Evolutionary conservation across 495 filamentous ascomycete species (phyloP).

Genomic region (Penicillium alfredii): DNA sequence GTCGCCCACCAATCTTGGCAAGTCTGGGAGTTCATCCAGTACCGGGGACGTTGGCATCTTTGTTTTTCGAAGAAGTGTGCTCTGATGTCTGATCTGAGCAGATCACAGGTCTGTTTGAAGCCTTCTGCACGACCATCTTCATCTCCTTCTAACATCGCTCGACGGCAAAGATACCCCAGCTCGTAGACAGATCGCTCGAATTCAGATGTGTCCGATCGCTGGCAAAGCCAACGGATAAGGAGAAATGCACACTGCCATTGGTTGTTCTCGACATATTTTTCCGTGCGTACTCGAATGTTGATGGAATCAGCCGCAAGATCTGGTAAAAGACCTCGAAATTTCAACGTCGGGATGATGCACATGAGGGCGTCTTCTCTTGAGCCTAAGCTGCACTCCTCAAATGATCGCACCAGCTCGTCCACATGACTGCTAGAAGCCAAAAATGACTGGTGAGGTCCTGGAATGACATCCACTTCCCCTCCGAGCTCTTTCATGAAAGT

Average conservation of each 20-base stretch:
- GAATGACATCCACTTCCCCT: slow-evolving; percentile 13
- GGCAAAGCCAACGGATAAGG: slow-evolving; percentile 23
- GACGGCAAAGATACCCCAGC: slow-evolving; percentile 26
- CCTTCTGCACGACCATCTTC: slow-evolving; percentile 12
- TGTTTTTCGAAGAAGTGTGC: neutral
- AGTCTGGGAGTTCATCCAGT: slow-evolving; percentile 8
- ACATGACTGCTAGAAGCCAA: slow-evolving; percentile 17
- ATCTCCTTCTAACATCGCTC: slow-evolving; percentile 15
- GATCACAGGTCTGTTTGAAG: neutral
- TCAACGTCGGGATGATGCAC: slow-evolving; percentile 30
- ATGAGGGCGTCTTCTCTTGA: slow-evolving; percentile 33
- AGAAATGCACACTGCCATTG: slow-evolving; percentile 25
- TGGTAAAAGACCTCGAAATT: slow-evolving; percentile 16
- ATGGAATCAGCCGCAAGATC: slow-evolving; percentile 20
- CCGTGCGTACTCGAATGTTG: slow-evolving; percentile 9
- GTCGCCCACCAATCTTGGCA: slow-evolving; percentile 12
- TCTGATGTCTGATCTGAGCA: slow-evolving; percentile 16
- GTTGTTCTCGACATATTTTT: slow-evolving; percentile 4
- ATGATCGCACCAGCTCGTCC: slow-evolving; percentile 21
- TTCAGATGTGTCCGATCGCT: slow-evolving; percentile 20
- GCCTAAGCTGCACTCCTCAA: slow-evolving; percentile 20
- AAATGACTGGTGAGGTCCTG: slow-evolving; percentile 12
- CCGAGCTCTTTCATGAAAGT: slow-evolving; percentile 10
- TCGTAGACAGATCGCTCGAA: slow-evolving; percentile 25
- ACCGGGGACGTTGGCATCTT: neutral